A percentile compares a stretch with the other conserved stretches of the same genome.
Conservation (phyloP, 2,329 filamentous ascomycete genomes). For the Tolypocladium pustulatum region DNA sequence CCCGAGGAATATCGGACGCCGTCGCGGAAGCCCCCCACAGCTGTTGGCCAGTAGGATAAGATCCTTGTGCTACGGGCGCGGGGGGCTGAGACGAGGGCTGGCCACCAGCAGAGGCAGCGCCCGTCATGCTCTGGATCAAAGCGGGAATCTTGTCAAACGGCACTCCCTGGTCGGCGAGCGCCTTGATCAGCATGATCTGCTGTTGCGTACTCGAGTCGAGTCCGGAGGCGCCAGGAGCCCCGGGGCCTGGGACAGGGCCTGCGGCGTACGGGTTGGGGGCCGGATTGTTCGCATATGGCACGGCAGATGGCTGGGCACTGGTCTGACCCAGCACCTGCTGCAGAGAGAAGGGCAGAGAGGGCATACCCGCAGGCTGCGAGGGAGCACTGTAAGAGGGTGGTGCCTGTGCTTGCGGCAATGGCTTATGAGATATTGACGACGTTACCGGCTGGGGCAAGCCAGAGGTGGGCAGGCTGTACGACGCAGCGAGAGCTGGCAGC, state of each 20-base stretch:
- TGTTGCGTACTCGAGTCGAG: constrained; percentile 51
- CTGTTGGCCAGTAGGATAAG: constrained; percentile 25
- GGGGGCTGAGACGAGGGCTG: constrained; percentile 26
- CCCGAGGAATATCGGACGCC: constrained; percentile 38
- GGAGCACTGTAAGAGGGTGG: constrained; percentile 28
- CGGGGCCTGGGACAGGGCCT: constrained; percentile 22
- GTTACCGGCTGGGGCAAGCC: constrained; percentile 20
- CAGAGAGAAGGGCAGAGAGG: constrained; percentile 31
- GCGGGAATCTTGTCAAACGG: constrained; percentile 65
- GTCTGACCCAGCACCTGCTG: constrained; percentile 23
- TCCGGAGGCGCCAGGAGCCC: constrained; percentile 20
- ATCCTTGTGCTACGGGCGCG: constrained; percentile 29
- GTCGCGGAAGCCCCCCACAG: constrained; percentile 19
- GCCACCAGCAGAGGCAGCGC: constrained; percentile 19
- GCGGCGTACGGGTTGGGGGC: constrained; percentile 17
- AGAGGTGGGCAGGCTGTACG: constrained; percentile 25
- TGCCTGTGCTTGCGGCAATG: constrained; percentile 14
- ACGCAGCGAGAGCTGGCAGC: constrained; percentile 30
- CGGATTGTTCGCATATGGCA: constrained; percentile 11
- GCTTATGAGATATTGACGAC: constrained; percentile 18
- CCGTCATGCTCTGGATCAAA: constrained; percentile 43
- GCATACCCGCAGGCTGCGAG: constrained; percentile 50
- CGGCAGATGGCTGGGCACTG: constrained; percentile 17
- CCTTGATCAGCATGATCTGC: constrained; percentile 65
- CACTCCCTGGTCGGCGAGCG: constrained; percentile 64